Percentiles rank a stretch among this genome's conserved stretches.
Evolutionary conservation across 192 early-diverging fungal genomes (phyloP).

Genomic region (Spizellomyces sp.): DNA sequence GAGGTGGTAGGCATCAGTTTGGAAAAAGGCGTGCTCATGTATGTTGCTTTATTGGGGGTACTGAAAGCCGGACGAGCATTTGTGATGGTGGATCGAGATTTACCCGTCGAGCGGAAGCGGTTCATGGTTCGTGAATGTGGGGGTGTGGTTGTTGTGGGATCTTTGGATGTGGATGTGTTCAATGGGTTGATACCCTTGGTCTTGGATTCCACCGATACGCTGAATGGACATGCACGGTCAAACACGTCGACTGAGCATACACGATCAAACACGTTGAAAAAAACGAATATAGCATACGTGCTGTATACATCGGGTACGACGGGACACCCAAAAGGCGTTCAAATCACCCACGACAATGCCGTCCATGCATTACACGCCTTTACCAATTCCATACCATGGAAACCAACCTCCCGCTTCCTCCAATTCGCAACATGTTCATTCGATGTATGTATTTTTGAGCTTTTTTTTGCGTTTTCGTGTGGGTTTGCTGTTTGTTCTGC

Average conservation of each 20-base stretch:
- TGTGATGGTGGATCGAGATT: constrained; percentile 29
- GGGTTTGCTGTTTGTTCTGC: constrained; percentile 20
- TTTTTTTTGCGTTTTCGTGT: constrained; percentile 25
- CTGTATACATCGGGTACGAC: constrained; percentile 49
- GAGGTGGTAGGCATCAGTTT: constrained; percentile 5
- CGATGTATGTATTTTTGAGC: constrained; percentile 29
- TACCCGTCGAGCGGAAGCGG: constrained; percentile 30
- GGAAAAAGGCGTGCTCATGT: constrained; percentile 4
- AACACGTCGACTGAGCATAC: background rate
- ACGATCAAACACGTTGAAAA: background rate
- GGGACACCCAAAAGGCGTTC: constrained; percentile 44
- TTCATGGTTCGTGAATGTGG: constrained; percentile 24
- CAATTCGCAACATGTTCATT: constrained; percentile 31
- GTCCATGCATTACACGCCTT: background rate
- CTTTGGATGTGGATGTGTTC: background rate
- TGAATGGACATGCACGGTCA: background rate
- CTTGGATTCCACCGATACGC: constrained; percentile 2
- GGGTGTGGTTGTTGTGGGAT: background rate
- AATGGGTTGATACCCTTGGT: background rate
- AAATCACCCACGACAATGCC: constrained; percentile 24
- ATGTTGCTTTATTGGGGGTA: constrained; percentile 22
- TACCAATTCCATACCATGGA: background rate
- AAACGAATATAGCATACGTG: constrained; percentile 32
- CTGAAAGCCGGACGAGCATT: constrained; percentile 42
- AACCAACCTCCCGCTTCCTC: background rate